Evolutionary conservation across 1,139 yeast genomes (phyloP).

Genomic region (Lodderomyces theae): DNA sequence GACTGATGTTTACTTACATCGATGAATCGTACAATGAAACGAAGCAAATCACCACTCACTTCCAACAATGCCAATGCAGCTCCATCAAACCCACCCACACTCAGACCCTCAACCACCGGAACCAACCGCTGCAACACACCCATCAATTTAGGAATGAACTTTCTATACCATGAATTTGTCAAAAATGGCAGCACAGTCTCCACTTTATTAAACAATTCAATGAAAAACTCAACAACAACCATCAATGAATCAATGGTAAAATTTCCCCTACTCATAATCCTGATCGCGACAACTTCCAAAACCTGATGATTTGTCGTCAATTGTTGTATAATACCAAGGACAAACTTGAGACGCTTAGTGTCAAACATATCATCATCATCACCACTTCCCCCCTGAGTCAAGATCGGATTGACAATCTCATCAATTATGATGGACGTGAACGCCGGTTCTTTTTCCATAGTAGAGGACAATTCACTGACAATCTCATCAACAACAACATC

Average conservation of each 20-base stretch:
- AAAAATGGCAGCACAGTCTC: constrained; percentile 29
- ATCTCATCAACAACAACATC: constrained; percentile 35
- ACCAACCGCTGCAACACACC: constrained; percentile 14
- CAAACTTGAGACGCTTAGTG: constrained; percentile 20
- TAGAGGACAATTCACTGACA: constrained; percentile 51
- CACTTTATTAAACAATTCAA: constrained; percentile 22
- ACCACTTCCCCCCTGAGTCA: constrained; percentile 47
- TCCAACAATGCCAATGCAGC: constrained; percentile 22
- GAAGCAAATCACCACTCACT: constrained; percentile 36
- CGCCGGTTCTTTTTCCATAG: constrained; percentile 27
- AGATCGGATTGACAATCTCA: constrained; percentile 55
- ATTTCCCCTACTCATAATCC: constrained; percentile 38
- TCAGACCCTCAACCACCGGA: constrained; percentile 9
- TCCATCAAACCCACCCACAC: no score
- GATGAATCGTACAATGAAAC: constrained; percentile 35
- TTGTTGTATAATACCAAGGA: constrained; percentile 43
- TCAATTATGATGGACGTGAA: constrained; percentile 15
- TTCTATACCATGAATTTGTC: constrained; percentile 43
- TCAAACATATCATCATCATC: background rate
- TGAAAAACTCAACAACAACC: constrained; percentile 24
- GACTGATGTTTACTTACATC: constrained; percentile 38
- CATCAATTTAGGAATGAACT: constrained; percentile 34
- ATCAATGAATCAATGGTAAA: constrained; percentile 16
- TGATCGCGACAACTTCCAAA: constrained; percentile 48
- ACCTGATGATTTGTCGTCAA: constrained; percentile 46